Percentiles rank a stretch among this genome's conserved stretches.
phyloP scores from a whole-genome alignment of 2,329 filamentous ascomycete genomes.

The Sporothrix schenckii region DNA sequence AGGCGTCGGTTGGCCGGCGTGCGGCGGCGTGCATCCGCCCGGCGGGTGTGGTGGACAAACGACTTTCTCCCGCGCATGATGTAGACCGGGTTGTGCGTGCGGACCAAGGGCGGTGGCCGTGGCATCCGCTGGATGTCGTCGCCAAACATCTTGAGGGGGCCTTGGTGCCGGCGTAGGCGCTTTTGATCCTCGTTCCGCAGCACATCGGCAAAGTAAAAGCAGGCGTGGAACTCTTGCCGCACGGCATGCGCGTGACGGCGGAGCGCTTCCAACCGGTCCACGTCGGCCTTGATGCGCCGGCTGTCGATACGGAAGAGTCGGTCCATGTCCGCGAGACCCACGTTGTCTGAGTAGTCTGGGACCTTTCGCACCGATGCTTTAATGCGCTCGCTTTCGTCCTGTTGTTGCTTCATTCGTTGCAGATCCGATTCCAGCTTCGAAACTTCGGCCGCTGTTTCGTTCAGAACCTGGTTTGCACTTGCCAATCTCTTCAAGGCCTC shows the following conservation, averaged over 20 bases:
- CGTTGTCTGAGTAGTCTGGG: neutral
- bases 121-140: slow-evolving; percentile 21
- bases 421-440: neutral
- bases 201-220: neutral
- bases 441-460: neutral
- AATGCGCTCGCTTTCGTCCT: neutral
- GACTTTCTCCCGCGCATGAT: neutral
- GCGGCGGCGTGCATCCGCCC: neutral
- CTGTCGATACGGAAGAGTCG: neutral
- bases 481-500: neutral
- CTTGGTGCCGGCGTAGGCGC: too few relatives aligned
- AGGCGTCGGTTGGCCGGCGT: neutral
- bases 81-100: slow-evolving; percentile 1
- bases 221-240: neutral
- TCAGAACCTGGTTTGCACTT: neutral
- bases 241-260: neutral
- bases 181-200: neutral
- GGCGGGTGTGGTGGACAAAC: neutral
- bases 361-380: neutral
- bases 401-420: neutral
- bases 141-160: neutral
- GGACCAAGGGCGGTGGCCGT: neutral
- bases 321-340: too few relatives aligned
- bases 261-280: neutral
- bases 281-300: slow-evolving; percentile 3